Evolutionary conservation across 1,139 yeast genomes (phyloP), one percentile per base, ranked within the genome.

Genomic region (Candida sp.): DNA sequence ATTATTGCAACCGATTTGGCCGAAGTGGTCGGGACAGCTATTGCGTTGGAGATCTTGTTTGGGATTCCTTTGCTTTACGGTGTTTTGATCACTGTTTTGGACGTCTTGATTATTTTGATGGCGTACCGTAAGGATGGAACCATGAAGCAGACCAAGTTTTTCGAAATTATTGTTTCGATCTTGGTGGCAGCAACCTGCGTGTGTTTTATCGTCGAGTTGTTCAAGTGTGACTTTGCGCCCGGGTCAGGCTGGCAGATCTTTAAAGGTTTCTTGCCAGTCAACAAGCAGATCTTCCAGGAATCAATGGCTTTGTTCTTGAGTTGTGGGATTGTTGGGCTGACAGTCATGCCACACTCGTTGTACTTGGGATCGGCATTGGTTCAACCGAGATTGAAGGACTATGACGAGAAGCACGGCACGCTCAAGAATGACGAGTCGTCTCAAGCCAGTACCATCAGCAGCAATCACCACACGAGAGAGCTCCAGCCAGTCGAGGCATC

Each of bases 321-420:
- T 56, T 76, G 90, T 63, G 94, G 91, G 6, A 88, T 88, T 51
- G 81, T 88, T 22, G 96, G 96, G 33, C 89, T 92, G 44, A 88
- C 94, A 0, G 93, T 88, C 6, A 88, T 88, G 96, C 94, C 96
- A 2, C 94, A 88, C 62, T 86, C 92, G 0, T 73, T 88, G 51
- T 88, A 82, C 59, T 72, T 88, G 50, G 94, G 94, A 1, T 86
- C 92, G 0, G 90, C 90, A 5, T 77, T 88, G 49, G 94, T 88
- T 3, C 92, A 87, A 61, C 85, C 93, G 12, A 75, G 96, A 59
- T 70, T 85, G 53, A 84, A 84, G 62, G 91, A 87, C 46, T 86
- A 73, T 58, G 91, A 86, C 60, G 69, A 78, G 8, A 74, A 72
- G 38, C 71, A 83, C 53, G 30, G 30, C 23, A 5, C 9, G 7